These are phyloP conservation scores for Fagus sylvatica DNA, from an alignment of 306 rosid genomes.

Conservation along the genomic window DNA sequence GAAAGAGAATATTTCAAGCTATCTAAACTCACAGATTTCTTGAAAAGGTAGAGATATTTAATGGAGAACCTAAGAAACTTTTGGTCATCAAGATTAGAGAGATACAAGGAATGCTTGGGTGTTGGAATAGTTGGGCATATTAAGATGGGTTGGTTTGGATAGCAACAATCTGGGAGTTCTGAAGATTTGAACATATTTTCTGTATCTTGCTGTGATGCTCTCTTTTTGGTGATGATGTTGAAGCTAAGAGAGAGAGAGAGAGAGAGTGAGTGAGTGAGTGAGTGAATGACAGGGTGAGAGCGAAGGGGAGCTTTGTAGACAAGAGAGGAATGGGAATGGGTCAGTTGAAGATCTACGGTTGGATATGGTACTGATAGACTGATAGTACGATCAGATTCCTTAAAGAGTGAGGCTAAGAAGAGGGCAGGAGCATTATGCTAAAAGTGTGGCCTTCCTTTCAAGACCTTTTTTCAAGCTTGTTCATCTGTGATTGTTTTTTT, in stretches of 20 bases:
- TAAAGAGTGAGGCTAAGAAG: constrained; percentile 10
- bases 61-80: constrained; percentile 79
- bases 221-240: neutral
- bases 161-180: constrained; percentile 78
- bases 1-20: constrained; percentile 58
- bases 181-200: constrained; percentile 41
- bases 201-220: neutral
- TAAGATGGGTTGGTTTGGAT: constrained; percentile 35
- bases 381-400: constrained; percentile 50
- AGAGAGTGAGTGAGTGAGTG: constrained; percentile 9
- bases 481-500: too few species aligned
- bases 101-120: constrained; percentile 65
- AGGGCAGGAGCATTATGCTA: constrained; percentile 22
- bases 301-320: constrained; percentile 25
- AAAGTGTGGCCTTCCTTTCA: constrained; percentile 2
- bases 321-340: neutral
- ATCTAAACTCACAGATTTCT: constrained; percentile 45
- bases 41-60: constrained; percentile 68
- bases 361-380: constrained; percentile 20
- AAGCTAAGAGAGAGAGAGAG: neutral
- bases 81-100: constrained; percentile 87
- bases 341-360: constrained; percentile 35
- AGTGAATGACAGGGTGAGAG: constrained; percentile 3
- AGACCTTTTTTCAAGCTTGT: too few species aligned
- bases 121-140: constrained; percentile 63